Base-by-base conservation (phyloP, 129 eudicot species). In the Flaveria linearis region DNA sequence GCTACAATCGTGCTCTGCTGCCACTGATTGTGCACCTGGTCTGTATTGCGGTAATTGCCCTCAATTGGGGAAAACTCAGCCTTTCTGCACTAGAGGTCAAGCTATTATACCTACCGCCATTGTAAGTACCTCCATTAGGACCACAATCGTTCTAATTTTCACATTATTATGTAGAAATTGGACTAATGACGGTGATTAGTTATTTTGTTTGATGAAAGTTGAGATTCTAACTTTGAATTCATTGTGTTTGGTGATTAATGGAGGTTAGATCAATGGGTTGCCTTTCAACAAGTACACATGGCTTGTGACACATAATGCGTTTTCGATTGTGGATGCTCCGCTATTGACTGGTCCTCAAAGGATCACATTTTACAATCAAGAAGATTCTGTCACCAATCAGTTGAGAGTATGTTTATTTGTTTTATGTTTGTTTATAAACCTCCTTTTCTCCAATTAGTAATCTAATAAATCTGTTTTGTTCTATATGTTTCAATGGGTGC, bases 271-370 rank as follows among this genome's bases (percentile, higher is more conserved):
- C 64, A 76, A 82, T 86, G 97, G 96, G 12, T 82, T 95, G 85
- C 99, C 99, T 58, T 95, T 95, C 83, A 95, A 95, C 88, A 95
- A 95, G 83, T 95, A 95, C 91, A 62, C 99, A 6, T 95, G 99
- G 99, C 88, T 95, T 73, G 87, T 95, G 71, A 91, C 99, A 28
- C 97, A 95, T 70, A 95, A 95, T 71, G 90, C 99, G 0, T 95
- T 95, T 75, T 95, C 99, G 3, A 95, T 91, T 71, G 96, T 95
- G 55, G 96, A 95, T 87, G 97, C 97, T 18, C 99, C 99, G 22
- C 80, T 82, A n/a, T 75, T 89, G 78, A 84, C 96, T 0, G 99
- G 99, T 53, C 76, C 91, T 77, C 90, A 91, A 63, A 87, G 99
- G 82, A 84, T 95, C 81, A 95, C 99, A 58, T 89, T 95, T 80